phyloP scores from a whole-genome alignment of 1,139 yeast species.

The Candida pseudoviswanathii region DNA sequence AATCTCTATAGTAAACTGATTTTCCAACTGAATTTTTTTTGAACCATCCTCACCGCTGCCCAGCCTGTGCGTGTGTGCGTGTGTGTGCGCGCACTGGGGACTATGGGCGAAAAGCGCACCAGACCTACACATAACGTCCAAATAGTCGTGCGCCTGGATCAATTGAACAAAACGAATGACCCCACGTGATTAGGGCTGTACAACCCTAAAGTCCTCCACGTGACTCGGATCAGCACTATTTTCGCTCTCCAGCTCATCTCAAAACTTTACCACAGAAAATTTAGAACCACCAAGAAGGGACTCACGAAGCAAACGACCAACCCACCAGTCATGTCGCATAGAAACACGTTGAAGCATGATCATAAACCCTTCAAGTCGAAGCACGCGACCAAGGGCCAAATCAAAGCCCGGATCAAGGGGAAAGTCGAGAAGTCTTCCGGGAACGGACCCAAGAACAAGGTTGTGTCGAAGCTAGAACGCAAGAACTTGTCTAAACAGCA shows the following conservation, averaged over 20 bases:
- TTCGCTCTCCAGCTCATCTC: slow-evolving; percentile 1
- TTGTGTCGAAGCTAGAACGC: slow-evolving; percentile 68
- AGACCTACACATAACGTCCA: no score
- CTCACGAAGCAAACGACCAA: background rate
- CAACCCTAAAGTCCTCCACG: slow-evolving; percentile 3
- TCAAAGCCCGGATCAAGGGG: slow-evolving; percentile 81
- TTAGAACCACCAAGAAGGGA: background rate
- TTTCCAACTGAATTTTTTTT: slow-evolving; percentile 7
- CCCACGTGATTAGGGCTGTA: slow-evolving; percentile 5
- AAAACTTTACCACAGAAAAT: background rate
- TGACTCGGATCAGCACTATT: background rate
- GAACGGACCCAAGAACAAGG: slow-evolving; percentile 47
- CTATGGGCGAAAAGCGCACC: background rate
- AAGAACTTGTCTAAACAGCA: slow-evolving; percentile 79
- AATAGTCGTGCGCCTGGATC: no score
- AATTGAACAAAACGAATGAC: background rate
- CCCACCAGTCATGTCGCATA: slow-evolving; percentile 59
- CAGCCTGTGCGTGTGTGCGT: no score
- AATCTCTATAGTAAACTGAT: background rate
- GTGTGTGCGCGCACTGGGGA: background rate
- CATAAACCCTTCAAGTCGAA: slow-evolving; percentile 90
- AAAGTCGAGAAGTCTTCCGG: slow-evolving; percentile 68
- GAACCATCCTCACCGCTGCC: no score
- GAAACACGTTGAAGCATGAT: slow-evolving; percentile 78
- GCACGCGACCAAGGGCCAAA: slow-evolving; percentile 87